phyloP scores from a whole-genome alignment of 2,329 filamentous ascomycete species.

The Epichloe typhina region DNA sequence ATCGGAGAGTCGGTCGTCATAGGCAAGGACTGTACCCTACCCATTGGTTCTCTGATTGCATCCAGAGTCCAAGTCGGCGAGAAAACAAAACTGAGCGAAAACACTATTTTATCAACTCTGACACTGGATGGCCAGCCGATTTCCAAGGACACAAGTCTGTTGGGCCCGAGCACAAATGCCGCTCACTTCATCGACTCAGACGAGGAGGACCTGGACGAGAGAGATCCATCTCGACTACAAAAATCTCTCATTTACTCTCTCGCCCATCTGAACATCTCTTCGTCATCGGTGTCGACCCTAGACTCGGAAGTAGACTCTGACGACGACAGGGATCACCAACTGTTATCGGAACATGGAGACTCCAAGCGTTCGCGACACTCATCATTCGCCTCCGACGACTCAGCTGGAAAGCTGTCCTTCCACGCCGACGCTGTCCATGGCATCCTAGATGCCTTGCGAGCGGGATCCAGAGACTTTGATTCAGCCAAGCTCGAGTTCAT shows the following conservation, averaged over 20 bases:
- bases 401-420: constrained; percentile 48
- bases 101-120: constrained; percentile 22
- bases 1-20: constrained; percentile 61
- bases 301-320: constrained; percentile 54
- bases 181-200: constrained; percentile 33
- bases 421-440: constrained; percentile 78
- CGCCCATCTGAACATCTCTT: constrained; percentile 37
- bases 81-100: constrained; percentile 31
- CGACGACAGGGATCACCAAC: constrained; percentile 54
- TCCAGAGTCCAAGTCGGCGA: constrained; percentile 63
- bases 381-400: constrained; percentile 62
- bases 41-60: constrained; percentile 64
- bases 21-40: constrained; percentile 56
- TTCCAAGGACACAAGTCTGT: constrained; percentile 28
- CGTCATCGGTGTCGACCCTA: constrained; percentile 43
- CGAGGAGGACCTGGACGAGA: constrained; percentile 35
- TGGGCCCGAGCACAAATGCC: constrained; percentile 38
- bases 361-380: constrained; percentile 50
- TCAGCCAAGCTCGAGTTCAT: constrained; percentile 77
- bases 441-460: constrained; percentile 73
- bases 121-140: constrained; percentile 23
- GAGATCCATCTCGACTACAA: constrained; percentile 38
- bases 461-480: constrained; percentile 67
- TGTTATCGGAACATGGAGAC: constrained; percentile 24
- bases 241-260: constrained; percentile 42